Base-by-base conservation (phyloP, 1,139 yeast species). In the Yamadazyma mexicana region DNA sequence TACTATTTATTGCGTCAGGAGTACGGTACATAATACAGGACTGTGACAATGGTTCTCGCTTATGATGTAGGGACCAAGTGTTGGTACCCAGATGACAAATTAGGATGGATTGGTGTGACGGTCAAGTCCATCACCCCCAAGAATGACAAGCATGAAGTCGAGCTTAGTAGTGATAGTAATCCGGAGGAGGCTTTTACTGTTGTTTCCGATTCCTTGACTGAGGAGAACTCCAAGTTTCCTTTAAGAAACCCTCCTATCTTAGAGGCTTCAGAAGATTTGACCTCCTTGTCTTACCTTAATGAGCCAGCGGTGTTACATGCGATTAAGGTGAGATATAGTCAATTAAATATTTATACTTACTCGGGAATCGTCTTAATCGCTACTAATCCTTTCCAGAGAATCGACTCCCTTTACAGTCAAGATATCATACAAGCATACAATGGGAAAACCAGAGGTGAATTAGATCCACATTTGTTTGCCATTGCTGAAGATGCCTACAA, bases 401-500 rank as follows among this genome's bases (percentile, higher is more conserved):
- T 89, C 32, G 98, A 91, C 58, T 92, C 87, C 54, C 73, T 92
- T 40, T 94, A 94, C 61, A 83, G 96, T 7, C 86, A 87, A 36
- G 96, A 91, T 53, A 87, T 89, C 59, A 87, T 92, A 45, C 96
- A 89, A 61, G 92, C 95, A 12, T 92, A 92, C 61, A 87, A 96
- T 9, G 96, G 96, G 26, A 86, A 83, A 56, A 79, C 87, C 55
- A 77, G 97, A 58, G 98, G 96, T 28, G 97, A 91, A 57, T 76
- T 88, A 48, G 98, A 91, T 54, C 98, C 98, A 3, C 98, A 92
- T 71, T 74, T 92, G 59, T 92, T 92, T 61, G 97, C 98, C 38
- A 92, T 92, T 56, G 98, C 98, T 16, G 98, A 92, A 62, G 97
- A 92, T 55, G 97, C 98, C n/a, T 91, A 89, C 59, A 75, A 95